A percentile compares a stretch with the other conserved stretches of the same genome.
Evolutionary conservation across 345 rosid genomes (phyloP).

Genomic region (Conringia planisiliqua): DNA sequence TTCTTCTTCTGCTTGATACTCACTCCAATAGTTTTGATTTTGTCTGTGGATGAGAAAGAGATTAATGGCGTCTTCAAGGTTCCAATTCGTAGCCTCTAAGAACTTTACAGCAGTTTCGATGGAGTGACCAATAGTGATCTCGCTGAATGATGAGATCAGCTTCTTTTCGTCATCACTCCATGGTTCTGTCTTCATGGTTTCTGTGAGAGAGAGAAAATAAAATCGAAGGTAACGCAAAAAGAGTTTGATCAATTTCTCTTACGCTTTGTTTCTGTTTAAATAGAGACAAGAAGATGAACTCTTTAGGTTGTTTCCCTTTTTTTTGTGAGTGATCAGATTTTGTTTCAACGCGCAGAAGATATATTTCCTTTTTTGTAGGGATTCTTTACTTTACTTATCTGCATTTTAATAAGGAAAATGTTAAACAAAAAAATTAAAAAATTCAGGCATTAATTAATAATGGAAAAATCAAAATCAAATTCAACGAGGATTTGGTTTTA

Average conservation of each 20-base stretch:
- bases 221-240: neutral
- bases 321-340: no score
- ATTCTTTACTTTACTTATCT: no score
- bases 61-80: neutral
- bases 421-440: no score
- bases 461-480: no score
- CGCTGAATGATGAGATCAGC: constrained; percentile 73
- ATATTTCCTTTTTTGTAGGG: no score
- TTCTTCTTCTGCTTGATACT: neutral
- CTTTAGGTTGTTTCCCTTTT: neutral
- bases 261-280: neutral
- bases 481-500: no score
- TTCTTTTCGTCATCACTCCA: constrained; percentile 27
- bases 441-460: no score
- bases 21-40: neutral
- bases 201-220: neutral
- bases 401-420: no score
- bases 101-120: constrained; percentile 61
- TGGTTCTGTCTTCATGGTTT: neutral
- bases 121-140: constrained; percentile 76
- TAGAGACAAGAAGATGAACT: neutral
- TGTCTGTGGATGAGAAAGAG: neutral
- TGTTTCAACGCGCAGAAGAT: no score
- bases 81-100: constrained; percentile 39
- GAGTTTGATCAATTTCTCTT: neutral